These are phyloP conservation scores for Yamadazyma ubonensis DNA, from an alignment of 805 yeast species.

Conservation along the genomic window DNA sequence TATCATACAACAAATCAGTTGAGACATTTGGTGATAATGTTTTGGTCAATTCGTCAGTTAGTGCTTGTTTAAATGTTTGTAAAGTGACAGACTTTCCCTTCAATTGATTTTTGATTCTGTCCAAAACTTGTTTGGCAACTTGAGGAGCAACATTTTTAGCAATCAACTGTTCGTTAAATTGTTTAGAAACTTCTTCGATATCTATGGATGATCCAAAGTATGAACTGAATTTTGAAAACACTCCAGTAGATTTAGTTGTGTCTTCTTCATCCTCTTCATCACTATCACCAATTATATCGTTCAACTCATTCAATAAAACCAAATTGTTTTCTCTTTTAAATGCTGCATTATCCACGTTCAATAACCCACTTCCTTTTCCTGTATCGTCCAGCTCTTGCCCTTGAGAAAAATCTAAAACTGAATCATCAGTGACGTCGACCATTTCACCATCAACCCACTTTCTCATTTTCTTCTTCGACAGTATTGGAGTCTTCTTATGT, in stretches of 20 bases:
- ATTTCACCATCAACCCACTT: constrained; percentile 43
- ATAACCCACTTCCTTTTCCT: constrained; percentile 10
- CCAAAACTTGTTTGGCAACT: constrained; percentile 71
- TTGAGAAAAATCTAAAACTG: constrained; percentile 35
- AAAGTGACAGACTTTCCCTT: constrained; percentile 76
- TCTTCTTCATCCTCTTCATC: constrained; percentile 29
- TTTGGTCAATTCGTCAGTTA: constrained; percentile 68
- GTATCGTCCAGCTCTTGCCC: constrained; percentile 13
- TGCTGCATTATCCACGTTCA: constrained; percentile 30
- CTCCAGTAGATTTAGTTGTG: constrained; percentile 11
- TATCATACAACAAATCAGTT: constrained; percentile 79
- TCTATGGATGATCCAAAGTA: constrained; percentile 43
- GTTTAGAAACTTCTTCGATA: constrained; percentile 60
- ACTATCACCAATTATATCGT: constrained; percentile 35
- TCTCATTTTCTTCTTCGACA: constrained; percentile 36
- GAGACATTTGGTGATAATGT: constrained; percentile 91
- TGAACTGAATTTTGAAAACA: constrained; percentile 35
- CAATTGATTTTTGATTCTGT: constrained; percentile 66
- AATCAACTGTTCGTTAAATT: constrained; percentile 73
- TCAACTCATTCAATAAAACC: constrained; percentile 40
- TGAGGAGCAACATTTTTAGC: constrained; percentile 89
- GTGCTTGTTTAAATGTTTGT: constrained; percentile 59
- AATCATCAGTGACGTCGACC: constrained; percentile 26
- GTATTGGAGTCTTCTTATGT: not conserved
- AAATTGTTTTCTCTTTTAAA: constrained; percentile 38